Percentiles rank a stretch among this genome's conserved stretches.
Evolutionary conservation across 805 yeast genomes (phyloP).

Genomic region (Ogataea haglerorum): DNA sequence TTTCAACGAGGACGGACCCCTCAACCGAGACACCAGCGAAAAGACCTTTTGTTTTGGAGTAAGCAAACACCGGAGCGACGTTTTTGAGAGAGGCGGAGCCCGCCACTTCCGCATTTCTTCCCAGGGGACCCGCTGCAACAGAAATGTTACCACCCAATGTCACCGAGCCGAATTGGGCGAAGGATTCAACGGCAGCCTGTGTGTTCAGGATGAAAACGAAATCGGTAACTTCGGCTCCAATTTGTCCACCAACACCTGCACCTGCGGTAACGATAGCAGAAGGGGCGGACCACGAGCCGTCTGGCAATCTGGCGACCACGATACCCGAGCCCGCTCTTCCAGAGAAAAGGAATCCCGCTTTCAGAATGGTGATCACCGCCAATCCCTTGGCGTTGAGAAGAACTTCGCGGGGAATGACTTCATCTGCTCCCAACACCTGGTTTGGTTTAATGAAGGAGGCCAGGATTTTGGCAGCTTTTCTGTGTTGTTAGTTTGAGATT

Average conservation of each 20-base stretch:
- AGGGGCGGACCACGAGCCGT: conserved; percentile 97
- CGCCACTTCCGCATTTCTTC: conserved; percentile 96
- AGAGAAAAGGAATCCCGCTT: conserved; percentile 93
- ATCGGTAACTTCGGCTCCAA: conserved; percentile 95
- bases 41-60: conserved; percentile 93
- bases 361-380: conserved; percentile 88
- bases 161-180: conserved; percentile 90
- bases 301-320: conserved; percentile 88
- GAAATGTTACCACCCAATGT: conserved; percentile 94
- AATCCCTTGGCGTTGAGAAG: conserved; percentile 88
- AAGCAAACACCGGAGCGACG: conserved; percentile 88
- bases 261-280: conserved; percentile 95
- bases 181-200: conserved; percentile 84
- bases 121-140: conserved; percentile 96
- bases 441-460: conserved; percentile 92
- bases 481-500: conserved; percentile 22
- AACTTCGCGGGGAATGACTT: conserved; percentile 85
- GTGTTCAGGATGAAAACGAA: conserved; percentile 90
- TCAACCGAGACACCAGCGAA: conserved; percentile 97
- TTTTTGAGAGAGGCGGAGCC: conserved; percentile 86
- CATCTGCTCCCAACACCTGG: conserved; percentile 84
- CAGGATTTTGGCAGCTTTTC: conserved; percentile 90
- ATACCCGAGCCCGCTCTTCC: conserved; percentile 98
- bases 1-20: conserved; percentile 94
- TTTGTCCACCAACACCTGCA: conserved; percentile 98